Evolutionary conservation across 1,284 basidiomycete genomes (phyloP).

Genomic region (Ceratobasidium sp.): DNA sequence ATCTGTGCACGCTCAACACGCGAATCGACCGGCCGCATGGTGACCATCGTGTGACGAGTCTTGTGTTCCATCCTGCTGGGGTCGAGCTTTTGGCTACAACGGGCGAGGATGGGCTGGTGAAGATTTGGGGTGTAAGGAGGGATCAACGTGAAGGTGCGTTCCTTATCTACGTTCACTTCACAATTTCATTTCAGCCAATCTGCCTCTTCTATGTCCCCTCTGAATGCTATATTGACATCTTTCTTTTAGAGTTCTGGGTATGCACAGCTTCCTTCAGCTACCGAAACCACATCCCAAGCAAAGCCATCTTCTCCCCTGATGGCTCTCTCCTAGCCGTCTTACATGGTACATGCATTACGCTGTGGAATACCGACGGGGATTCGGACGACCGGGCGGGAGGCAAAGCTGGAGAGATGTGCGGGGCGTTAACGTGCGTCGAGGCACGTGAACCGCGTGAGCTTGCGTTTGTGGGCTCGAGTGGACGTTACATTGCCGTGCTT

Average conservation of each 20-base stretch:
- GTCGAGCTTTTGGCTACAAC: conserved; percentile 65
- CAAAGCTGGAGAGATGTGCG: conserved; percentile 56
- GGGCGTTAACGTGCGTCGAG: conserved; percentile 58
- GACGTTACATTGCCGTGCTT: conserved; percentile 69
- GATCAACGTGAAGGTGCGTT: conserved; percentile 61
- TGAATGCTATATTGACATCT: conserved; percentile 10
- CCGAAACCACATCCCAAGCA: conserved; percentile 71
- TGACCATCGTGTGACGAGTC: conserved; percentile 67
- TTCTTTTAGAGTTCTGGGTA: conserved; percentile 76
- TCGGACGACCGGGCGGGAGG: conserved; percentile 47
- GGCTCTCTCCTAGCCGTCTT: conserved; percentile 85
- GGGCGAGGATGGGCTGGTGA: conserved; percentile 74
- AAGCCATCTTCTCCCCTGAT: conserved; percentile 84
- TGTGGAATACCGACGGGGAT: conserved; percentile 82
- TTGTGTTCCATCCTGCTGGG: conserved; percentile 71
- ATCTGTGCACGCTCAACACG: conserved; percentile 71
- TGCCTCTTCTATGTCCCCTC: conserved; percentile 1
- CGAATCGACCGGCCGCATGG: conserved; percentile 92
- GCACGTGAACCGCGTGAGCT: conserved; percentile 40
- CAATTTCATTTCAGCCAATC: no score
- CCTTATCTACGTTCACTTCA: conserved; percentile 6
- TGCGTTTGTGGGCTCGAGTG: conserved; percentile 69
- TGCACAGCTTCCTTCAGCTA: conserved; percentile 75
- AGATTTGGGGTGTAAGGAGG: conserved; percentile 73
- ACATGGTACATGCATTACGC: conserved; percentile 72